Evolutionary conservation across 768 basidiomycete species (phyloP), one percentile per base, ranked within the genome.

Genomic region (Kwoniella europaea): DNA sequence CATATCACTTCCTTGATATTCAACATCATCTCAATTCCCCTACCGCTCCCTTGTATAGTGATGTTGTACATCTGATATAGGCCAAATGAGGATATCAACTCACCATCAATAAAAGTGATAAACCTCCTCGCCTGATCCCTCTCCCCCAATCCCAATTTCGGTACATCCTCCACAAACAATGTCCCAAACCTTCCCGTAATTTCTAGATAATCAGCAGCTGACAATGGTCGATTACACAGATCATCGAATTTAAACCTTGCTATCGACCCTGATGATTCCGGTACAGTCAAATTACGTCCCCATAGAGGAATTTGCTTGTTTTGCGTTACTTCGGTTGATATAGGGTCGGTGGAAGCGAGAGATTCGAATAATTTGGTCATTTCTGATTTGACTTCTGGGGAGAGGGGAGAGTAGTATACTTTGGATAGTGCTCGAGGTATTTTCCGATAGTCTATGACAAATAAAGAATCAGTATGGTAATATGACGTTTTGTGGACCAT

Each of bases 41-140:
- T n/a, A n/a, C n/a, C n/a, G n/a, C n/a, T n/a, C n/a, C n/a, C n/a
- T n/a, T n/a, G n/a, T n/a, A n/a, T n/a, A n/a, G n/a, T n/a, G n/a
- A n/a, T n/a, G n/a, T n/a, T n/a, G n/a, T n/a, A n/a, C n/a, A n/a
- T n/a, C n/a, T n/a, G n/a, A n/a, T 27, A 27, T 27, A 27, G 3
- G 27, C 27, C 27, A 27, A 27, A 27, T 27, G 27, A 3, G 27
- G 3, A 3, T 3, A 27, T 27, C 27, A 27, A 27, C 88, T 71
- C 64, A 89, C 91, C 91, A 86, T 99, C 97, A 76, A 99, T 91
- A 82, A 98, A 98, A 0, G 95, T 95, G 80, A 99, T 99, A 82
- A 99, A 98, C 72, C 97, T 86, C 75, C 97, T 87, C 20, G 95
- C 95, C 85, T 91, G 87, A 81, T 99, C 97, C 85, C 97, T 95